These are phyloP conservation scores for Eimeria zaria DNA, from an alignment of 169 alveolate genomes.

Conservation along the genomic window DNA sequence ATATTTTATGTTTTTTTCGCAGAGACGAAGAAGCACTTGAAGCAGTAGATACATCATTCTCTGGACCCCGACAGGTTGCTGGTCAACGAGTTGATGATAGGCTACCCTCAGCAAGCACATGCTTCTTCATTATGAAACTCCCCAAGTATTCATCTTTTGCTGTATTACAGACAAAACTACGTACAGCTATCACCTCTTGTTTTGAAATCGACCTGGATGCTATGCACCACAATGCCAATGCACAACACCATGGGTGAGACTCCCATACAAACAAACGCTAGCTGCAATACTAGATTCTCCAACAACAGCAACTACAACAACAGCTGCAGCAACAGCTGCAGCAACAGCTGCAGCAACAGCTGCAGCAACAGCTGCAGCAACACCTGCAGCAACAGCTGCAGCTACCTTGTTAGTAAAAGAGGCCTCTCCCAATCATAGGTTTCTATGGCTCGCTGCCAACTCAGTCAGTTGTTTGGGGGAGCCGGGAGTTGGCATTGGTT, in stretches of 20 bases:
- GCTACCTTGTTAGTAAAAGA: no score
- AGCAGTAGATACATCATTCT: constrained; percentile 71
- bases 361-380: not conserved
- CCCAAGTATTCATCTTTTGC: constrained; percentile 94
- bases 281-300: no score
- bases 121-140: constrained; percentile 93
- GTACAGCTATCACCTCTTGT: constrained; percentile 94
- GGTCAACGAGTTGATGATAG: constrained; percentile 89
- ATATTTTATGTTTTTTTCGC: no score
- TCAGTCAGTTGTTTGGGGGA: no score
- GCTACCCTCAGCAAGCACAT: constrained; percentile 95
- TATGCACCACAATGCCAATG: constrained; percentile 61
- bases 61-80: constrained; percentile 43
- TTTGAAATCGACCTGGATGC: constrained; percentile 95
- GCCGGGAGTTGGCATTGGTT: no score
- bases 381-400: not conserved
- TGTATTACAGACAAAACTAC: constrained; percentile 90
- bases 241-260: constrained; percentile 14
- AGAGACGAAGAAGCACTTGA: constrained; percentile 84
- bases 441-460: no score
- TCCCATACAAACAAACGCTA: not conserved
- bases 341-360: no score
- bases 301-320: no score
- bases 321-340: not conserved
- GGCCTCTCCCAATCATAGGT: no score